Conservation (phyloP, 1,284 basidiomycete genomes). For the Cutaneotrichosporon cavernicola region DNA sequence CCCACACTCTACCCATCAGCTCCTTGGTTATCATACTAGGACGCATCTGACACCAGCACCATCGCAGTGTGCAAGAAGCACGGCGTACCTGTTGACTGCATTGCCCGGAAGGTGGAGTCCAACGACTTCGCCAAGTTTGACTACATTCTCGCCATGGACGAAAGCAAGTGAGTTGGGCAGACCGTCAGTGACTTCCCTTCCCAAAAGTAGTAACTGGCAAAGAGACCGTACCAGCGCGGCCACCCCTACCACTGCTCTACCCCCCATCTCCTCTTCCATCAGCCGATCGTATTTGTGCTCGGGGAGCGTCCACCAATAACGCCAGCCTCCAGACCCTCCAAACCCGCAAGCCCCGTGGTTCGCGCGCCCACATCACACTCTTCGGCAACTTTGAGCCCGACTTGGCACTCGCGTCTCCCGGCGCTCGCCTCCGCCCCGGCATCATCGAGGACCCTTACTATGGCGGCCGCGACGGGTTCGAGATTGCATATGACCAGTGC, state of each 20-base stretch:
- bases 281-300: not conserved
- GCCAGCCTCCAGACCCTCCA: slow-evolving; percentile 52
- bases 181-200: too few relatives aligned
- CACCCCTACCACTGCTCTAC: too few relatives aligned
- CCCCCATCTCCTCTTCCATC: not conserved
- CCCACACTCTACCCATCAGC: not conserved
- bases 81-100: slow-evolving; percentile 49
- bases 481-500: slow-evolving; percentile 54
- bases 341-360: slow-evolving; percentile 39
- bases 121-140: slow-evolving; percentile 53
- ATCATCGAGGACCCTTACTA: slow-evolving; percentile 54
- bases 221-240: too few relatives aligned
- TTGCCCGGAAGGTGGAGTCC: slow-evolving; percentile 48
- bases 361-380: slow-evolving; percentile 36
- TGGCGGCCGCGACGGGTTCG: slow-evolving; percentile 53
- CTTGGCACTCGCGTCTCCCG: slow-evolving; percentile 28
- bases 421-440: slow-evolving; percentile 21
- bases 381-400: slow-evolving; percentile 46
- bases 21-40: not conserved
- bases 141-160: slow-evolving; percentile 57
- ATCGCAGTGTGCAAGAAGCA: slow-evolving; percentile 52
- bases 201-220: too few relatives aligned
- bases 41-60: slow-evolving; percentile 39
- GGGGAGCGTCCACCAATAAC: slow-evolving; percentile 11
- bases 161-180: slow-evolving; percentile 37